A percentile compares a stretch with the other conserved stretches of the same genome.
Conservation (phyloP, 2,329 filamentous ascomycete genomes). For the Grosmannia clavigera region DNA sequence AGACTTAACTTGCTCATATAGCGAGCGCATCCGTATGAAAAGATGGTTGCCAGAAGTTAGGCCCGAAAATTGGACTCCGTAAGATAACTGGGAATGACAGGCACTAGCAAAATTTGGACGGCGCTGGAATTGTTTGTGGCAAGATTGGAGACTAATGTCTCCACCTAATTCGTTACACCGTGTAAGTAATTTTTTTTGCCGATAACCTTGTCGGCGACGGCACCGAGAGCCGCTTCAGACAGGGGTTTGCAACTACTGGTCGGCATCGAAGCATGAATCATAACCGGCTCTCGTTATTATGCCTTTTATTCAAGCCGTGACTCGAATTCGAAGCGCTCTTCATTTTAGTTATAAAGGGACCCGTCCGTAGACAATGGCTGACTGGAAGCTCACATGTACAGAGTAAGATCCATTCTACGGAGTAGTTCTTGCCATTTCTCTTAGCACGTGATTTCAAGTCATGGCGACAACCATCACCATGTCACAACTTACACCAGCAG, state of each 20-base stretch:
- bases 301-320: background rate
- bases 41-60: too few relatives aligned
- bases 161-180: background rate
- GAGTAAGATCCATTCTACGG: too few relatives aligned
- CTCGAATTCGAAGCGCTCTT: background rate
- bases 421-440: background rate
- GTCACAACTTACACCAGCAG: background rate
- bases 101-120: too few relatives aligned
- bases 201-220: background rate
- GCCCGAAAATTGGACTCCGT: too few relatives aligned
- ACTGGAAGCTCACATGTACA: background rate
- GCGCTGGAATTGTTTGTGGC: too few relatives aligned
- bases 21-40: background rate
- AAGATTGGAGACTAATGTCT: background rate
- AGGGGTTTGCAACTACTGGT: background rate
- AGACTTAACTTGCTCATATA: background rate
- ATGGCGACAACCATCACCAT: background rate
- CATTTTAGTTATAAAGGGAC: background rate
- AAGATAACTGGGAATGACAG: too few relatives aligned
- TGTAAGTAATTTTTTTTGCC: background rate
- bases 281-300: background rate
- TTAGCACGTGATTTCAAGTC: background rate
- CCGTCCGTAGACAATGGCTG: background rate
- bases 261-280: background rate
- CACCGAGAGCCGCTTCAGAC: background rate